These are phyloP conservation scores for Solanum verrucosum DNA, from an alignment of 257 asterid genomes.

Conservation along the genomic window DNA sequence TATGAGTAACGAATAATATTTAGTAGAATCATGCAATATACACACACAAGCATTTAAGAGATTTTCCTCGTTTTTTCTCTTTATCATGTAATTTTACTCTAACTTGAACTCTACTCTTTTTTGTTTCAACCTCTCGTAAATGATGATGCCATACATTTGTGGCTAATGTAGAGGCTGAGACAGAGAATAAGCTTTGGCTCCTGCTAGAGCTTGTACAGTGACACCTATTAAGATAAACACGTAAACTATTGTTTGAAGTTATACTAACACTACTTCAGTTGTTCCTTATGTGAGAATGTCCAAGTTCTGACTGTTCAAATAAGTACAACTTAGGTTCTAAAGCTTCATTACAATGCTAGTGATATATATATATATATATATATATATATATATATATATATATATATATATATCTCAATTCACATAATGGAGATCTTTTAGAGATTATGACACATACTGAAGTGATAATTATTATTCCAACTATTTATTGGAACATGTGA, in stretches of 20 bases:
- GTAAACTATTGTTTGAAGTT: too few species aligned
- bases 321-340: too few species aligned
- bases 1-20: too few species aligned
- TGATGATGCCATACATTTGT: neutral
- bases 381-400: too few species aligned
- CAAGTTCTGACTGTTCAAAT: too few species aligned
- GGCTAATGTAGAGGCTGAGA: neutral
- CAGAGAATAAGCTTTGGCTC: neutral
- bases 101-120: neutral
- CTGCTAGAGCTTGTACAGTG: neutral
- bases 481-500: too few species aligned
- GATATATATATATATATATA: too few species aligned
- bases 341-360: too few species aligned
- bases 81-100: neutral
- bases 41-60: too few species aligned
- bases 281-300: too few species aligned
- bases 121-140: neutral
- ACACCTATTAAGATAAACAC: neutral
- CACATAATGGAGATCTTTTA: neutral
- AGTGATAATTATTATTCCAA: neutral
- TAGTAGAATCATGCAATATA: neutral
- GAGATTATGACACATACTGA: neutral
- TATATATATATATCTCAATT: too few species aligned
- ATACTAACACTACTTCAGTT: too few species aligned
- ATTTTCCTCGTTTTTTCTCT: neutral